Evolutionary conservation across 768 basidiomycete species (phyloP).

Genomic region (Hydnomerulius pinastri): DNA sequence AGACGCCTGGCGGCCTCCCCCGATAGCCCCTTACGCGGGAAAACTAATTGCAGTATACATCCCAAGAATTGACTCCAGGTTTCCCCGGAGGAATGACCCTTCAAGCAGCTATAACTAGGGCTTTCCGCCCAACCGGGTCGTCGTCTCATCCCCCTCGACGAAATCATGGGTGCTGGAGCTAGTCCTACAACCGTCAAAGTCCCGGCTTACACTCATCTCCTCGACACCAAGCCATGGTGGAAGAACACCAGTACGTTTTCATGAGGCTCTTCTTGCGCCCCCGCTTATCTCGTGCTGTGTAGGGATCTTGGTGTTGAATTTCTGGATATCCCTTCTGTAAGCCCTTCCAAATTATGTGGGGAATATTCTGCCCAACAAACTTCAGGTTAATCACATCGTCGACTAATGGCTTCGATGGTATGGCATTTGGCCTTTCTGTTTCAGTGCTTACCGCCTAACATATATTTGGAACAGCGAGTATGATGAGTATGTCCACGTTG

Average conservation of each 20-base stretch:
- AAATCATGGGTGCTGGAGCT: neutral
- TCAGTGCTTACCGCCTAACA: neutral
- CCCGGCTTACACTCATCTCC: neutral
- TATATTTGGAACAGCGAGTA: neutral
- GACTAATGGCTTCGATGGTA: constrained; percentile 4
- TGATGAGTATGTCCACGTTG: constrained; percentile 2
- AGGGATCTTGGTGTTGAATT: constrained; percentile 3
- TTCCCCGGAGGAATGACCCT: too few relatives aligned
- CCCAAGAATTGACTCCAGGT: too few relatives aligned
- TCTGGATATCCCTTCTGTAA: constrained; percentile 3
- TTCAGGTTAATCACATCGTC: constrained; percentile 5
- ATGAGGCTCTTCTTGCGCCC: too few relatives aligned
- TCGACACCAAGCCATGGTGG: neutral
- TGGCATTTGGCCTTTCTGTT: neutral
- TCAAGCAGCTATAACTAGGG: too few relatives aligned
- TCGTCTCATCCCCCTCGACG: too few relatives aligned
- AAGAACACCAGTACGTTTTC: too few relatives aligned
- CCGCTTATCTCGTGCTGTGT: neutral
- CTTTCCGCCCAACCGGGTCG: too few relatives aligned
- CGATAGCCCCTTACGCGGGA: too few relatives aligned
- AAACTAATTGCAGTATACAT: too few relatives aligned
- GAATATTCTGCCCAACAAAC: neutral
- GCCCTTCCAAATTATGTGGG: neutral
- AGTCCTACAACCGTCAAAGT: neutral
- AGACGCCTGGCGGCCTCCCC: too few relatives aligned